Evolutionary conservation across 2,329 filamentous ascomycete species (phyloP), one percentile per base, ranked within the genome.

Genomic region (Ascocoryne sarcoides): DNA sequence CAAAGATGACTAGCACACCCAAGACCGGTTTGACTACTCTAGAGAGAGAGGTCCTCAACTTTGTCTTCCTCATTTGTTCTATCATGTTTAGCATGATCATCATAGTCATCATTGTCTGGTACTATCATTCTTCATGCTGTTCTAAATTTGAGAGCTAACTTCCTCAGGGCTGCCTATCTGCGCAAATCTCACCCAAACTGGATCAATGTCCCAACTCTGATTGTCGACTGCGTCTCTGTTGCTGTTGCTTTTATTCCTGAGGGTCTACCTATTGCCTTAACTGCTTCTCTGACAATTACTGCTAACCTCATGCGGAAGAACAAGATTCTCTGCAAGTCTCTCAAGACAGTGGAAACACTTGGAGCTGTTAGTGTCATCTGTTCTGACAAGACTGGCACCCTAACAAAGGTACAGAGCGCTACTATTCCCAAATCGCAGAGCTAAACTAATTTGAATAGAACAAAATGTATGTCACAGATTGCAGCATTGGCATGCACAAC

Each of bases 161-260:
- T n/a, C n/a, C 7, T 26, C 19, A 56, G 54, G 55, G 79, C 71
- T 17, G 68, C 75, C 2, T 89, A 82, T 73, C 64, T 89, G n/a
- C 73, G 75, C 32, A 74, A 70, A 36, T 62, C 70, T 3, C 70
- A 89, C 52, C 81, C 80, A 0, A 66, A 68, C 44, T 90, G 79
- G 73, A 89, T 89, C 56, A 75, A 73, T 41, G 81, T 87, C 1
- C 73, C 82, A 0, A 73, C 72, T 2, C 65, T 89, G 17, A 87
- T 89, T 44, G 80, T 88, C 23, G 73, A 74, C 52, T 84, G 81
- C 48, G 83, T 88, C 33, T 76, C 72, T 30, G 75, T 85, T 1
- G 82, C 79, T 0, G 78, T 86, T 5, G 82, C 82, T 1, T 86
- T 86, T 56, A 84, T 88, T 10, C 82, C 84, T 0, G 83, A 87